Evolutionary conservation across 2,329 filamentous ascomycete species (phyloP).

Genomic region (Fusarium veterinarium): DNA sequence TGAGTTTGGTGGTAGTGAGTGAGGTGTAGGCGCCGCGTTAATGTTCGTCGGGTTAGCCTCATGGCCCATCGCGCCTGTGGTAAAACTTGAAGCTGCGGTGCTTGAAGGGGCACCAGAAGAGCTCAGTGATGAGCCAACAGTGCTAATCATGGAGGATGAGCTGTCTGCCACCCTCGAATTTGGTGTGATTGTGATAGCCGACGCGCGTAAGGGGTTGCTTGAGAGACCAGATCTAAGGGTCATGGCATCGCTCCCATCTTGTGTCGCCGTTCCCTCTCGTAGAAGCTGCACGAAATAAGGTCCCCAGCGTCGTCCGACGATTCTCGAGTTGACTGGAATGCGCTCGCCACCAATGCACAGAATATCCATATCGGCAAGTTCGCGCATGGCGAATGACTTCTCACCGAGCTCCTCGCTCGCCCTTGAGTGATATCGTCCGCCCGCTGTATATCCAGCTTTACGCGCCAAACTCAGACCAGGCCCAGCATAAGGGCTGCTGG

Average conservation of each 20-base stretch:
- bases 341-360: constrained; percentile 90
- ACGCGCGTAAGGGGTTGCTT: constrained; percentile 74
- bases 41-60: constrained; percentile 55
- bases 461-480: constrained; percentile 67
- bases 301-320: constrained; percentile 90
- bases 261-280: constrained; percentile 79
- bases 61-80: constrained; percentile 50
- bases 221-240: constrained; percentile 76
- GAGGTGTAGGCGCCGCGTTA: constrained; percentile 68
- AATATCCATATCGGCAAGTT: constrained; percentile 96
- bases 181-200: constrained; percentile 86
- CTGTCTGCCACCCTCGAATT: constrained; percentile 65
- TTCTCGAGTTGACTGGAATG: constrained; percentile 91
- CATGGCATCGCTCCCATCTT: constrained; percentile 78
- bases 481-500: constrained; percentile 76
- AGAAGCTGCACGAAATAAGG: constrained; percentile 95
- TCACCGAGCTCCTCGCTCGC: constrained; percentile 89
- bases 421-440: constrained; percentile 79
- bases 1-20: constrained; percentile 68
- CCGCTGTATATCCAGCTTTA: constrained; percentile 74
- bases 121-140: constrained; percentile 55
- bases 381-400: constrained; percentile 80
- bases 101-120: constrained; percentile 55
- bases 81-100: constrained; percentile 58
- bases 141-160: constrained; percentile 60